Evolutionary conservation across 768 basidiomycete genomes (phyloP).

Genomic region (Russula foetens): DNA sequence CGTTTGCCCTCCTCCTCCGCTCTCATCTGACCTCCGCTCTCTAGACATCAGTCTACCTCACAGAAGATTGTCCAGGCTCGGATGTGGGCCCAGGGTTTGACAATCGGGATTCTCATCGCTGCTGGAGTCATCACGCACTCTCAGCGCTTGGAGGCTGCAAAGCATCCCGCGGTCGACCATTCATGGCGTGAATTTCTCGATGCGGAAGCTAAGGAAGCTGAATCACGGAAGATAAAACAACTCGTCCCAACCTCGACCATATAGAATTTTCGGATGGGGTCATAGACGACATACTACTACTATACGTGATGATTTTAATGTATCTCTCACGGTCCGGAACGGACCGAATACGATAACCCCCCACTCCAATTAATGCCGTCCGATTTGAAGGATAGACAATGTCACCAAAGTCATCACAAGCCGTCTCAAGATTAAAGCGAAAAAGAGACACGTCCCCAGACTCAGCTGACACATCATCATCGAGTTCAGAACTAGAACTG

Average conservation of each 20-base stretch:
- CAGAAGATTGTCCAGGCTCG: conserved; percentile 69
- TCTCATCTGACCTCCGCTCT: neutral
- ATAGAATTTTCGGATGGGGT: neutral
- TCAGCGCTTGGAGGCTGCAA: conserved; percentile 13
- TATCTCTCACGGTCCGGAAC: neutral
- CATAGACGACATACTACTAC: no score
- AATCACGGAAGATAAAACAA: conserved; percentile 13
- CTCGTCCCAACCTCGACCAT: neutral
- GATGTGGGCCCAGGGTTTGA: conserved; percentile 83
- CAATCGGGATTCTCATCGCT: conserved; percentile 63
- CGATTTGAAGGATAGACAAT: no score
- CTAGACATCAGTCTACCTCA: conserved; percentile 27
- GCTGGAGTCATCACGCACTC: conserved; percentile 51
- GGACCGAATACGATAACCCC: neutral
- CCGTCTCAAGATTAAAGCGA: neutral
- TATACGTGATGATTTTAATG: no score
- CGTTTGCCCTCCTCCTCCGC: neutral
- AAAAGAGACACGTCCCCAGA: neutral
- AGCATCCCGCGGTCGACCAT: conserved; percentile 8
- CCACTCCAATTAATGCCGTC: neutral
- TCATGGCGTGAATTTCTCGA: conserved; percentile 22
- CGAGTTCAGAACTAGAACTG: conserved; percentile 19
- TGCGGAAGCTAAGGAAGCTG: conserved; percentile 15
- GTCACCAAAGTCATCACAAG: neutral
- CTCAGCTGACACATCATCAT: conserved; percentile 21